Conservation (phyloP, 116 monocot genomes). For the Zostera marina region DNA sequence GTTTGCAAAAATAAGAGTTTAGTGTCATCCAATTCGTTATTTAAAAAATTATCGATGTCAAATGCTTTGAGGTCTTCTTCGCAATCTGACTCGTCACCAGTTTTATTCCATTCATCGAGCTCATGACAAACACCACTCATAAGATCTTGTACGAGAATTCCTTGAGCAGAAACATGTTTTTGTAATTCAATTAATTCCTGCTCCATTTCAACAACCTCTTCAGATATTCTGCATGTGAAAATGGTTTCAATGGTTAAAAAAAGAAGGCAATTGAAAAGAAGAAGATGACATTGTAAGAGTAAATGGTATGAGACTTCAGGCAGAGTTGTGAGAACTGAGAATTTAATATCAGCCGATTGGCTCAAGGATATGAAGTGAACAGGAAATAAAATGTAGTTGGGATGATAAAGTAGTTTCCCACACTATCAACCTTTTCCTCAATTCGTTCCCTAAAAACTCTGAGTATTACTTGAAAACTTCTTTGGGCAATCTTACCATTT, state of each 20-base stretch:
- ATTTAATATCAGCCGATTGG: no score
- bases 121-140: constrained; percentile 80
- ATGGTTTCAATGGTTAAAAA: neutral
- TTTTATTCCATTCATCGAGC: constrained; percentile 69
- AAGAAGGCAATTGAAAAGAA: neutral
- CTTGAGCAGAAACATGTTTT: constrained; percentile 84
- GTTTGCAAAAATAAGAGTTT: constrained; percentile 50
- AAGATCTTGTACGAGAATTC: constrained; percentile 93
- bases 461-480: no score
- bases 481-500: no score
- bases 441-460: no score
- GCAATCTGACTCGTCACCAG: constrained; percentile 17
- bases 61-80: constrained; percentile 28
- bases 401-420: no score
- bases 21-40: constrained; percentile 25
- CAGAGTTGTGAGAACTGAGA: no score
- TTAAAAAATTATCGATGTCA: constrained; percentile 32
- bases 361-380: no score
- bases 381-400: no score
- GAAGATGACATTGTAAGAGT: neutral
- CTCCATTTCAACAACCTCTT: constrained; percentile 89
- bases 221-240: constrained; percentile 51
- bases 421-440: no score
- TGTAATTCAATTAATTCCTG: constrained; percentile 84
- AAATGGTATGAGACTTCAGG: no score